Base-by-base conservation (phyloP, 2,329 filamentous ascomycete genomes). In the Arthrobotrys megalospora region DNA sequence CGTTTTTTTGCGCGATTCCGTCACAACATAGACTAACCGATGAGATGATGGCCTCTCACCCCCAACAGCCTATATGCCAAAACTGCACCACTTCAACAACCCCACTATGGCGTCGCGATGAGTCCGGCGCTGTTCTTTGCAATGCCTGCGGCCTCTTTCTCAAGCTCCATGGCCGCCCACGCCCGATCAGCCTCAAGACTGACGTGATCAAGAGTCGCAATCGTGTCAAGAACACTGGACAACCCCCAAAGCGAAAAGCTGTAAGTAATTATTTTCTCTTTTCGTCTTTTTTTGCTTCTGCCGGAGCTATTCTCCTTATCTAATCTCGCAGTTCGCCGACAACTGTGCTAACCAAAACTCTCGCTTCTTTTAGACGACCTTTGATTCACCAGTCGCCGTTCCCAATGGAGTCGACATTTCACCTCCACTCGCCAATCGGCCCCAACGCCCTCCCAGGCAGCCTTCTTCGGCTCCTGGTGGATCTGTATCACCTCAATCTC, bases 161-260 rank as follows among this genome's bases (percentile, higher is more conserved):
- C 83, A 99, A 99, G 88, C 89, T 99, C 81, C 96, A 99, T 84
- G 94, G 94, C 80, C 92, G 94, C 28, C 90, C 96, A 78, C 91
- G 96, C 71, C 96, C 96, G 81, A 97, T 97, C 84, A 97, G 93
- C 82, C 89, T 99, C 82, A 99, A 99, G 88, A 98, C 96, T 60
- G 96, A 99, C 87, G 95, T 98, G 81, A 99, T 99, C 87, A 99
- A 99, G 88, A 97, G 94, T 87, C 93, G 96, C 83, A 99, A 99
- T 86, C 91, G 96, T 80, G 95, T 98, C 82, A 98, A 98, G 88
- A 96, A 94, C 67, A 90, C 92, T 7, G 93, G 87, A 1, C 89
- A 94, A 82, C 89, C 92, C 80, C 90, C 91, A 55, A 92, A 93
- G 82, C 73, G 73, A 53, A 77, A 77, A 71, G 58, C 73, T 63